Base-by-base conservation (phyloP, 306 rosid genomes). In the Vicia faba region DNA sequence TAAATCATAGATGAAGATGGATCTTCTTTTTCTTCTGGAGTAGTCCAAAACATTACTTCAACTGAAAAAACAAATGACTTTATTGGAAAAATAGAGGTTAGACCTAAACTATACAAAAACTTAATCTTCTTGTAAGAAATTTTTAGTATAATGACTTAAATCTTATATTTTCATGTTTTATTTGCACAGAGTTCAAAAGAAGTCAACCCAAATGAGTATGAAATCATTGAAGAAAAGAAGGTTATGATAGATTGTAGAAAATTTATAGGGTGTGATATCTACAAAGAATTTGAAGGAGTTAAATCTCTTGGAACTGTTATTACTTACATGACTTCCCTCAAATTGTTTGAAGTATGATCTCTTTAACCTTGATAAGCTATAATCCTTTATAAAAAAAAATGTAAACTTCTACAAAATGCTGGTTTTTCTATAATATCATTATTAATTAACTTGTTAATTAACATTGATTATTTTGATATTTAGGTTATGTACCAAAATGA, bases 381-480 rank as follows among this genome's bases (percentile, higher is more conserved):
- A 31, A 31, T 6, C 2, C 8, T 5, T 31, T 31, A 31, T 7
- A 31, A n/a, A n/a, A n/a, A n/a, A n/a, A n/a, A n/a, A n/a, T n/a
- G n/a, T n/a, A 44, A 44, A 44, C 15, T 44, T 28, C 36, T 4
- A 5, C 8, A 12, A 14, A 2, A 35, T 43, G 0, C 3, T 44
- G 49, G 13, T 44, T 44, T 44, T 45, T n/a, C 51, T 45, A 45
- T 45, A 45, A 45, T 5, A 19, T 45, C 0, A n/a, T 44, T 25
- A 26, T 11, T 57, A 9, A 59, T 59, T 5, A 57, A 48, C 25
- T 25, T 39, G 11, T 26, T 5, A 2, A 28, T 28, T 53, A 46
- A 63, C 15, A 44, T 44, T n/a, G 5, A 7, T 14, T 64, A n/a
- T 64, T n/a, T 57, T 20, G 6, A 57, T 57, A 57, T 57, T n/a